Conservation (phyloP, 352 stramenopile species). For the Sclerospora graminicola region DNA sequence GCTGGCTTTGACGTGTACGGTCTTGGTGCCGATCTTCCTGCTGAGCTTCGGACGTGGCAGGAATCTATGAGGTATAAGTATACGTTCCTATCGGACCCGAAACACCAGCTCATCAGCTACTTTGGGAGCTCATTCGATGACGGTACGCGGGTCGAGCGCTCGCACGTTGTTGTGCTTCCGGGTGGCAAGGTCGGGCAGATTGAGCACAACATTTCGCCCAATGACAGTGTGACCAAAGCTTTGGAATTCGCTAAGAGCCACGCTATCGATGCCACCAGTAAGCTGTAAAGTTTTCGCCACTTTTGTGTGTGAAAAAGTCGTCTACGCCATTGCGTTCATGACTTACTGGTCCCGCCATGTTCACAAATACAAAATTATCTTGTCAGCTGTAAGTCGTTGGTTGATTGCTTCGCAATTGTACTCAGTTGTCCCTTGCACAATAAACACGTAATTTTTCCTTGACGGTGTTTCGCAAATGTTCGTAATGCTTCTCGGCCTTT, state of each 20-base stretch:
- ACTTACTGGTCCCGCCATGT: conserved; percentile 3
- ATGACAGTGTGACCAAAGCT: conserved; percentile 73
- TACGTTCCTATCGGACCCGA: conserved; percentile 69
- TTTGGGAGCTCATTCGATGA: conserved; percentile 68
- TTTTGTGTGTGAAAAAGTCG: conserved; percentile 9
- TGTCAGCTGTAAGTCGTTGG: too few relatives aligned
- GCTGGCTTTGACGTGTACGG: conserved; percentile 77
- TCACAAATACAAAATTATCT: conserved; percentile 8
- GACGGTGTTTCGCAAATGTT: too few relatives aligned
- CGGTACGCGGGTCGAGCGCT: conserved; percentile 58
- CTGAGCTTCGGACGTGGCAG: conserved; percentile 68
- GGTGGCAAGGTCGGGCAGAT: conserved; percentile 68
- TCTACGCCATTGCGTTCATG: conserved; percentile 1
- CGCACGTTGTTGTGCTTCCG: conserved; percentile 76
- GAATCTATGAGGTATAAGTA: conserved; percentile 72
- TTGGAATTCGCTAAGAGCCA: conserved; percentile 51
- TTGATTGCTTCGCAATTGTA: too few relatives aligned
- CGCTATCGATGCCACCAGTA: conserved; percentile 17
- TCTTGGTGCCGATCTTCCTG: conserved; percentile 57
- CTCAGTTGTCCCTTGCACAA: too few relatives aligned
- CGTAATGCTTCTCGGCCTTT: too few relatives aligned
- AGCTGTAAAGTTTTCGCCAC: conserved; percentile 16
- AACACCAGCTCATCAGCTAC: conserved; percentile 63
- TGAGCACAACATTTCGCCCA: conserved; percentile 55
- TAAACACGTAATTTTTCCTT: too few relatives aligned